Evolutionary conservation across 2,329 filamentous ascomycete genomes (phyloP), one percentile per base, ranked within the genome.

Genomic region (Fragosphaeria purpurea): DNA sequence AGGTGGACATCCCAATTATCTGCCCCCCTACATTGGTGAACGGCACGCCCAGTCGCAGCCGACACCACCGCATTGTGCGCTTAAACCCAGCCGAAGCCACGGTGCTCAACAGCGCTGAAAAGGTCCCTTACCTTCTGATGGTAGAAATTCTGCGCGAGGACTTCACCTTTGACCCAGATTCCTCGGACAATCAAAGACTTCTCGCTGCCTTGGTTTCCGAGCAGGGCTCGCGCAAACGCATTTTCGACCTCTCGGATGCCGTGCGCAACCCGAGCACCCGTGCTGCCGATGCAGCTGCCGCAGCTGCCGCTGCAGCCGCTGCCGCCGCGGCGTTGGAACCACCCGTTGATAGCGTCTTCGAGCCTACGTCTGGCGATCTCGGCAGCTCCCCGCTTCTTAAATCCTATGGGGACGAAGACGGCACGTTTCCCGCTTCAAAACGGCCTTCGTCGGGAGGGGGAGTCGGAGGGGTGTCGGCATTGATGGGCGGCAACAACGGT

Each of bases 121-220:
- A 89, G 62, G 87, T 93, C 43, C 87, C 87, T 1, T 93, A 89
- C 65, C 67, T 93, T 46, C 74, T 93, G 33, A 90, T 93, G 86
- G 80, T 91, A 3, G 87, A 93, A 62, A 82, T 93, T 30, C 68
- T 93, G 45, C 74, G 83, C 31, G 86, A 91, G 57, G 87, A 93
- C 60, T 91, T 93, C 61, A 83, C 83, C 37, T 93, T 93, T 59
- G 83, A 91, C 58, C 85, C 86, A 0, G 80, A 85, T 35, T 83
- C 81, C 0, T 71, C 77, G 33, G 83, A 88, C 55, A 93, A 93
- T 58, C 76, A 85, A 60, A 74, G 78, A 48, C 68, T 93, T 30
- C 65, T 86, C 37, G 67, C 70, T 9, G 76, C 67, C 7, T 65
- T 86, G n/a, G 54, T 83, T 22, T 70, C 74, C 22, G 80, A 80